phyloP scores from a whole-genome alignment of 78 protist species.

The Pigoraptor vietnamica region DNA sequence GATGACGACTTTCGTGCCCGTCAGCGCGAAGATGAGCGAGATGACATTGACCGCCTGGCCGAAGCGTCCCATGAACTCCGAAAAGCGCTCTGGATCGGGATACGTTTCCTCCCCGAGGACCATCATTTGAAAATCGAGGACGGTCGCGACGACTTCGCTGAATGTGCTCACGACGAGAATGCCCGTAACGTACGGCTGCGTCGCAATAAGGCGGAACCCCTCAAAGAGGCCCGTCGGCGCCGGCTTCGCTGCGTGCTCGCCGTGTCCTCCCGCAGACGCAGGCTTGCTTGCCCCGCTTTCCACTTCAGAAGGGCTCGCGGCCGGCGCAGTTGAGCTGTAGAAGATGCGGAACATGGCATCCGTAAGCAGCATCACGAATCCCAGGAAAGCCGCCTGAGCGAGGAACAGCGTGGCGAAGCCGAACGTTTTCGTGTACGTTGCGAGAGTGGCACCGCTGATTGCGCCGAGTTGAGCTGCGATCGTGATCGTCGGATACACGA shows the following conservation, averaged over 20 bases:
- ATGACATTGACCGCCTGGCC: slow-evolving; percentile 6
- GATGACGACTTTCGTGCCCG: slow-evolving; percentile 15
- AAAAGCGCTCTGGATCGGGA: not conserved
- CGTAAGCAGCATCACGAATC: not conserved
- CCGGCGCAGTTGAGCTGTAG: not conserved
- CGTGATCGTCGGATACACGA: not conserved
- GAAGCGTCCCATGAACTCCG: slow-evolving; percentile 10
- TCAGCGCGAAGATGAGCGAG: slow-evolving; percentile 5
- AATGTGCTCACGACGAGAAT: slow-evolving; percentile 13
- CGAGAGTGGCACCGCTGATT: slow-evolving; percentile 15
- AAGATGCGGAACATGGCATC: not conserved
- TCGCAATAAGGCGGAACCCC: slow-evolving; percentile 14
- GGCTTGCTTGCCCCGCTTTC: not conserved
- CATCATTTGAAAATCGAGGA: slow-evolving; percentile 29
- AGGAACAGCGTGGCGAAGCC: not conserved
- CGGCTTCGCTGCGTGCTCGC: not conserved
- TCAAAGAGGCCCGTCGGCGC: slow-evolving; percentile 11
- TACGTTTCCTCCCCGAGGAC: not conserved
- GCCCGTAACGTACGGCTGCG: slow-evolving; percentile 21
- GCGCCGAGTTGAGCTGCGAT: slow-evolving; percentile 24
- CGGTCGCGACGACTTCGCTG: slow-evolving; percentile 17
- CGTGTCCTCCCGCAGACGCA: not conserved
- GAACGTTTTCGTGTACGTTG: not conserved
- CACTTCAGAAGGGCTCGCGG: not conserved
- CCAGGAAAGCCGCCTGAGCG: not conserved